phyloP scores from a whole-genome alignment of 805 yeast species.

The Candida odintsovae region DNA sequence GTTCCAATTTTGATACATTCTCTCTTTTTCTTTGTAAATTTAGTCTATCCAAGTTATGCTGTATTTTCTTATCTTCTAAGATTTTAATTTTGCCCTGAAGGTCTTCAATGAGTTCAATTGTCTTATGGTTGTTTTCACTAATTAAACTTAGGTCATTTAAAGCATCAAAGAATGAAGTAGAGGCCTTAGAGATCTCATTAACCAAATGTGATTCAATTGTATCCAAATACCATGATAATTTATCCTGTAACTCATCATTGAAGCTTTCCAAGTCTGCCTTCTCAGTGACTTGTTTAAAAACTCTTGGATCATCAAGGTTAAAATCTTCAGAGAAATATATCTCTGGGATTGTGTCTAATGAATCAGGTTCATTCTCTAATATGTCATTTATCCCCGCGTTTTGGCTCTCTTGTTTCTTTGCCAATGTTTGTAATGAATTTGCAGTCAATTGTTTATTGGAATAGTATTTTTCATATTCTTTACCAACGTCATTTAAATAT shows the following conservation, averaged over 20 bases:
- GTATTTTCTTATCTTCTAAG: constrained; percentile 45
- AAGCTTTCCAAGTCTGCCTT: constrained; percentile 44
- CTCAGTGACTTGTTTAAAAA: constrained; percentile 70
- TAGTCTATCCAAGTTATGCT: constrained; percentile 44
- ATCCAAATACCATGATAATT: constrained; percentile 77
- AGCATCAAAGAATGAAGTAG: constrained; percentile 80
- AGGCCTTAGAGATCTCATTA: constrained; percentile 76
- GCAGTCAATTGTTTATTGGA: constrained; percentile 37
- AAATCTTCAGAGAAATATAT: constrained; percentile 66
- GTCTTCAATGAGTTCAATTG: constrained; percentile 41
- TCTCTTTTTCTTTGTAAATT: constrained; percentile 45
- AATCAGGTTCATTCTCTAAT: constrained; percentile 19
- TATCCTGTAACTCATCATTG: constrained; percentile 64
- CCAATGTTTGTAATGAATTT: constrained; percentile 20
- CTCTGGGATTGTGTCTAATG: constrained; percentile 50
- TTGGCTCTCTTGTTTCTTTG: constrained; percentile 9
- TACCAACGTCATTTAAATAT: constrained; percentile 38
- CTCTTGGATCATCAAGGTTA: constrained; percentile 81
- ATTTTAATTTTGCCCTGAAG: constrained; percentile 40
- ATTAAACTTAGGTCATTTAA: constrained; percentile 71
- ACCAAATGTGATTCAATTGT: constrained; percentile 77
- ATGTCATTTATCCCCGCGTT: constrained; percentile 9
- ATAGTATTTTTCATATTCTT: constrained; percentile 40
- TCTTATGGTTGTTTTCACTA: constrained; percentile 44
- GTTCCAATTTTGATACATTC: constrained; percentile 60